These are phyloP conservation scores for Chrysoporthe austroafricana DNA, from an alignment of 2,329 filamentous ascomycete genomes.

Conservation along the genomic window DNA sequence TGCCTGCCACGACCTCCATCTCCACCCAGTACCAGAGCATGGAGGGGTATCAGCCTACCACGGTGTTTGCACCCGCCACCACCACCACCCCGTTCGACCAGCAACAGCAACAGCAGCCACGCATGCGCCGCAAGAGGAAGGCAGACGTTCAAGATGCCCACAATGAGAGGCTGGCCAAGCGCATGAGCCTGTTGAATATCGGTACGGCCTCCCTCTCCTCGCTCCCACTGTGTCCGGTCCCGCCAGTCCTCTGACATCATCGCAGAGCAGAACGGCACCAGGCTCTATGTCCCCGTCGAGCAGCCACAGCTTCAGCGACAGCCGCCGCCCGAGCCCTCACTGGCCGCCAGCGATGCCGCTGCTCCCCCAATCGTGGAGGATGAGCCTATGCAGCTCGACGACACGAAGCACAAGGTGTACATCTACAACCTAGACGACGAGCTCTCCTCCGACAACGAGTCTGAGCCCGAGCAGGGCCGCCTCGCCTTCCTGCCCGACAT, in stretches of 20 bases:
- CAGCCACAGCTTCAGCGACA: constrained; percentile 37
- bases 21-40: constrained; percentile 8
- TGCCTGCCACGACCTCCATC: constrained; percentile 24
- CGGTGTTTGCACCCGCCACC: constrained; percentile 25
- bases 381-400: constrained; percentile 85
- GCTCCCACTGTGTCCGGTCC: constrained; percentile 9
- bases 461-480: constrained; percentile 59
- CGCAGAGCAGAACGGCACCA: constrained; percentile 64
- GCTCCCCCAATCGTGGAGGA: constrained; percentile 48
- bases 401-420: constrained; percentile 85
- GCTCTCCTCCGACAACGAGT: constrained; percentile 57
- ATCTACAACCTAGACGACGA: constrained; percentile 91
- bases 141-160: constrained; percentile 56
- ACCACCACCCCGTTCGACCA: constrained; percentile 13
- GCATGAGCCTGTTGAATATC: constrained; percentile 79
- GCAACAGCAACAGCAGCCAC: constrained; percentile 23
- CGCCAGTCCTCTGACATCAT: constrained; percentile 26
- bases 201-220: constrained; percentile 55
- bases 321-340: constrained; percentile 30
- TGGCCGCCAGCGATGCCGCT: constrained; percentile 15
- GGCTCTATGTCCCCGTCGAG: constrained; percentile 69
- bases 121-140: constrained; percentile 59
- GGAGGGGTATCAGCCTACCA: constrained; percentile 22
- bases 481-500: constrained; percentile 86
- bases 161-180: constrained; percentile 80